phyloP scores from a whole-genome alignment of 768 basidiomycete species.

The Termitomyces sp. region DNA sequence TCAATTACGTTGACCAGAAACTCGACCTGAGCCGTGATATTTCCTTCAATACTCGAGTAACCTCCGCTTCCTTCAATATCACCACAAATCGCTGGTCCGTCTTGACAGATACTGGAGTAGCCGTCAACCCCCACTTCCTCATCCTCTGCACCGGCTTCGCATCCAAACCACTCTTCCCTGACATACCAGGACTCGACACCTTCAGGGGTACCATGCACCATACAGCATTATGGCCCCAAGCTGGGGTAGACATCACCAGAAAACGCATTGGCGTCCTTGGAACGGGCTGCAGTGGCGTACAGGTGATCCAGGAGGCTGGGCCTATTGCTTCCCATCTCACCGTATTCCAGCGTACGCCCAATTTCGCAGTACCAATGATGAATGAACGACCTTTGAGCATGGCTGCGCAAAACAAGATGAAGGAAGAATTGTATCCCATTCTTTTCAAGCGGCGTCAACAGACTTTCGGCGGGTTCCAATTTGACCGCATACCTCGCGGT shows the following conservation, averaged over 20 bases:
- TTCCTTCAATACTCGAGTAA: background rate
- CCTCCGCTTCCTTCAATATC: background rate
- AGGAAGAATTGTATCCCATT: constrained; percentile 4
- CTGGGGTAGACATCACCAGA: background rate
- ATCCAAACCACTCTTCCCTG: background rate
- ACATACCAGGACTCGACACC: background rate
- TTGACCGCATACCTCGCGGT: constrained; percentile 6
- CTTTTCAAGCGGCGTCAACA: constrained; percentile 14
- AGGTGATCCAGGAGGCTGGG: constrained; percentile 15
- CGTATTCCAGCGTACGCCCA: constrained; percentile 26
- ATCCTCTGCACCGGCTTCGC: background rate
- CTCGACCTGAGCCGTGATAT: background rate
- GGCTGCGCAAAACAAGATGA: constrained; percentile 14
- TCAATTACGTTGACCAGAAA: background rate
- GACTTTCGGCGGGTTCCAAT: constrained; percentile 17
- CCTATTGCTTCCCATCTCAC: constrained; percentile 19
- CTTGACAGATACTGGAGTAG: background rate
- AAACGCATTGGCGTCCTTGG: background rate
- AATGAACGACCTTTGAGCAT: constrained; percentile 11
- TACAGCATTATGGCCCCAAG: background rate
- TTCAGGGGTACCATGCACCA: background rate
- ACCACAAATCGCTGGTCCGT: background rate
- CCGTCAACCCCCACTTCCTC: background rate
- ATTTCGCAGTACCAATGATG: constrained; percentile 21
- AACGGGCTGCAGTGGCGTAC: background rate